Conservation (phyloP, 441 rosid species). For the Metrosideros polymorpha region DNA sequence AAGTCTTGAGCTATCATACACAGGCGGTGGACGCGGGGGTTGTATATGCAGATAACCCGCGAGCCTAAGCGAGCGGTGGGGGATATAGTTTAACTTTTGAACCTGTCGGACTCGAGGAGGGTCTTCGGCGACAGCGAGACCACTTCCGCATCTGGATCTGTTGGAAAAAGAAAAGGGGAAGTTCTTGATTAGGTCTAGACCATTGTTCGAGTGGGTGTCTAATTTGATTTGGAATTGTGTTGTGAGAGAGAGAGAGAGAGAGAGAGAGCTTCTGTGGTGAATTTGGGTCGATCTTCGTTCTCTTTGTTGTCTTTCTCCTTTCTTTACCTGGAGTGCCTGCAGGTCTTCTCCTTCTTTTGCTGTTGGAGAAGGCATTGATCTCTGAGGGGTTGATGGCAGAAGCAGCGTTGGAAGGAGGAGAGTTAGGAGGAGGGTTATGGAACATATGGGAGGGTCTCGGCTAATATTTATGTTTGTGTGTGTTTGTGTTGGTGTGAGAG, state of each 20-base stretch:
- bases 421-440: slow-evolving; percentile 20
- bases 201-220: background rate
- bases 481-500: slow-evolving; percentile 14
- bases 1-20: background rate
- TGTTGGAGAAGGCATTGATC: slow-evolving; percentile 1
- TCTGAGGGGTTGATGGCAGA: slow-evolving; percentile 23
- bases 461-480: background rate
- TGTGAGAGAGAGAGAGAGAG: background rate
- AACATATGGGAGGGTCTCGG: slow-evolving; percentile 22
- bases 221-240: background rate
- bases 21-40: background rate
- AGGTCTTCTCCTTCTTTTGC: slow-evolving; percentile 72
- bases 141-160: slow-evolving; percentile 96
- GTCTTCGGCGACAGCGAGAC: slow-evolving; percentile 83
- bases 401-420: slow-evolving; percentile 46
- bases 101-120: slow-evolving; percentile 59
- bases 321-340: slow-evolving; percentile 92
- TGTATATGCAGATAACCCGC: background rate
- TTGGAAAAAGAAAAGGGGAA: background rate
- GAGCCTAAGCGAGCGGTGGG: background rate
- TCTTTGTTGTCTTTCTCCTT: background rate
- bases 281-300: background rate
- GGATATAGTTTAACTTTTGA: background rate
- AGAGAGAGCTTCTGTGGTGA: background rate
- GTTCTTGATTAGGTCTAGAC: background rate